phyloP scores from a whole-genome alignment of 148 eudicot genomes.

The Beta vulgaris region DNA sequence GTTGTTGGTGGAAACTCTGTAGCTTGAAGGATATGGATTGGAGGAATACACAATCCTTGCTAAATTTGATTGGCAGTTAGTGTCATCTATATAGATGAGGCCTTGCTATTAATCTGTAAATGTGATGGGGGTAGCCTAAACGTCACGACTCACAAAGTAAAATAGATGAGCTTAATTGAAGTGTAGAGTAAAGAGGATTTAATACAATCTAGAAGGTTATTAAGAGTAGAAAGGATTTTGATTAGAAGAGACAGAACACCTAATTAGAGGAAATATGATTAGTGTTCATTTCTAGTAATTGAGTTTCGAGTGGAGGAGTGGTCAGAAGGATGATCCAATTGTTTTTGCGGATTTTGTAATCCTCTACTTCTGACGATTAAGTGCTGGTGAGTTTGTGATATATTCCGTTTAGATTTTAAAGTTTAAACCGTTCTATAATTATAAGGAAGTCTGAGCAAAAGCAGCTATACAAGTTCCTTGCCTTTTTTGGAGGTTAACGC shows the following conservation, averaged over 20 bases:
- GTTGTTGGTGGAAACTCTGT: too few species aligned
- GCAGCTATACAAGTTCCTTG: too few species aligned
- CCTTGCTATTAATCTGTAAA: not conserved
- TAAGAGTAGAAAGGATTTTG: not conserved
- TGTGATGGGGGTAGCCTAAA: not conserved
- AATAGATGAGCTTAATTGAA: not conserved
- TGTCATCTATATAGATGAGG: not conserved
- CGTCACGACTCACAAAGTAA: not conserved
- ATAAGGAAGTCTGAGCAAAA: too few species aligned
- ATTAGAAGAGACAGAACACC: not conserved
- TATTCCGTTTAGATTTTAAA: not conserved
- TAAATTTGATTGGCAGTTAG: too few species aligned
- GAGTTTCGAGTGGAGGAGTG: not conserved
- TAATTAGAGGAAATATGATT: not conserved
- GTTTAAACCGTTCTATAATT: too few species aligned
- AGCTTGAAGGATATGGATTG: too few species aligned
- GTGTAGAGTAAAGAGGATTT: not conserved
- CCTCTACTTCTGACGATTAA: not conserved
- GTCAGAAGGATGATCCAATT: not conserved
- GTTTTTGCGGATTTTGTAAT: not conserved
- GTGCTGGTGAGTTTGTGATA: not conserved
- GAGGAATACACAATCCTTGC: too few species aligned
- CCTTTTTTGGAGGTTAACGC: too few species aligned
- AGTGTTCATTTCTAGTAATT: not conserved
- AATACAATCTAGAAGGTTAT: not conserved